Percentiles rank a stretch among this genome's conserved stretches.
phyloP scores from a whole-genome alignment of 2,329 filamentous ascomycete species.

The Colletotrichum somersetense region DNA sequence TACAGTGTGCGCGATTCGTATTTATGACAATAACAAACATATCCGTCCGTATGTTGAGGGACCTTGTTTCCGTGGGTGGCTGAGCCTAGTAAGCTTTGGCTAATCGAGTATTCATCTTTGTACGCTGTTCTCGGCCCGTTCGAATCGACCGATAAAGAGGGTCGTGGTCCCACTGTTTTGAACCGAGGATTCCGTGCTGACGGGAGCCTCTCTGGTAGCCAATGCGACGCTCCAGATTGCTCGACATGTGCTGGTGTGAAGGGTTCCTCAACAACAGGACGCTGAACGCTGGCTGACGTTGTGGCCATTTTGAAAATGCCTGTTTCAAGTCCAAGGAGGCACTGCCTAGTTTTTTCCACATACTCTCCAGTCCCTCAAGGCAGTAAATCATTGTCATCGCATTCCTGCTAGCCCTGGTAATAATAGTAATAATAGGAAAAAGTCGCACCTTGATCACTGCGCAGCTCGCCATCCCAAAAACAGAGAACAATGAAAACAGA shows the following conservation, averaged over 20 bases:
- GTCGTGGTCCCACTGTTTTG: neutral
- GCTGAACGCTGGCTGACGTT: neutral
- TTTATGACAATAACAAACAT: slow-evolving; percentile 16
- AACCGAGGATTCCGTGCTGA: slow-evolving; percentile 6
- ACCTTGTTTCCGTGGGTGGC: neutral
- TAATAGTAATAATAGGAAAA: slow-evolving; percentile 15
- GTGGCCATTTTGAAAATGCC: neutral
- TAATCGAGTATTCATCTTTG: neutral
- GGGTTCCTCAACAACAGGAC: neutral
- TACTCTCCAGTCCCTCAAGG: neutral
- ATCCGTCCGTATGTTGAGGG: neutral
- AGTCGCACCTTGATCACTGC: slow-evolving; percentile 33
- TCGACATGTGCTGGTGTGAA: neutral
- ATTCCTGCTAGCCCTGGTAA: slow-evolving; percentile 33
- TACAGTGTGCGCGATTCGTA: slow-evolving; percentile 32
- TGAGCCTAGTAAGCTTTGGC: neutral
- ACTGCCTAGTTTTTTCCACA: neutral
- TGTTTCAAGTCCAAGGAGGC: neutral
- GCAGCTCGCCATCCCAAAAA: slow-evolving; percentile 30
- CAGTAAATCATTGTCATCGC: slow-evolving; percentile 30
- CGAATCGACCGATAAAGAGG: neutral
- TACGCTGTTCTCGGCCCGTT: neutral
- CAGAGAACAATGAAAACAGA: slow-evolving; percentile 19
- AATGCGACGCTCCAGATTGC: neutral
- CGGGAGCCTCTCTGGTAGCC: neutral